These are phyloP conservation scores for Talaromyces albobiverticillius DNA, from an alignment of 2,329 filamentous ascomycete species.

Conservation along the genomic window DNA sequence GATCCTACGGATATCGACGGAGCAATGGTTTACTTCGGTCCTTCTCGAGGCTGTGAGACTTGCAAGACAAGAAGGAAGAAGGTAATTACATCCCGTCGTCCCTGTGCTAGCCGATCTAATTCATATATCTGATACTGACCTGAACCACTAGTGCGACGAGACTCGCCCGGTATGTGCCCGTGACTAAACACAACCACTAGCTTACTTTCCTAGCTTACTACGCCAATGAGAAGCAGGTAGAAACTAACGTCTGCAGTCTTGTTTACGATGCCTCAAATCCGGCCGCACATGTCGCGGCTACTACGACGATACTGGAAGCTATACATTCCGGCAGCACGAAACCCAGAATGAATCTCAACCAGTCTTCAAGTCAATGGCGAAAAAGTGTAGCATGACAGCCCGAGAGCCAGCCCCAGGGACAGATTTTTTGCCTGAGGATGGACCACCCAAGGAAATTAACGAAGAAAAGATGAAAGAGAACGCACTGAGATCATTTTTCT, in stretches of 20 bases:
- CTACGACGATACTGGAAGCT: constrained; percentile 1
- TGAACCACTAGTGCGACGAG: constrained; percentile 7
- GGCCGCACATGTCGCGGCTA: constrained; percentile 10
- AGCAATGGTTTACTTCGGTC: constrained; percentile 8
- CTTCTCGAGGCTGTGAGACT: constrained; percentile 9
- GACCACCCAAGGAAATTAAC: constrained; percentile 3
- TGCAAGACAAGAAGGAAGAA: constrained; percentile 12
- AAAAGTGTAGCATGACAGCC: constrained; percentile 10
- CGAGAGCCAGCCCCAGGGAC: background rate
- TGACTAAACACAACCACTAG: background rate
- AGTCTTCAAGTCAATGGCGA: background rate
- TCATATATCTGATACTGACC: background rate
- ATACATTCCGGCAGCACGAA: background rate
- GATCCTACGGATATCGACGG: no score
- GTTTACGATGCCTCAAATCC: constrained; percentile 6
- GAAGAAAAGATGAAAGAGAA: background rate
- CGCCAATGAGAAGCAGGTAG: no score
- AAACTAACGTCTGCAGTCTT: constrained; percentile 2
- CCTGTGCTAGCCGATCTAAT: background rate
- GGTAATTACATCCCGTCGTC: background rate
- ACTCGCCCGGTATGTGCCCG: constrained; percentile 8
- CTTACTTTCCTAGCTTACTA: no score
- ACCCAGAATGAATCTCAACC: no score
- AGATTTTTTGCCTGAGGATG: background rate
- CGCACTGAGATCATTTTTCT: constrained; percentile 6